A percentile compares a stretch with the other conserved stretches of the same genome.
Conservation (phyloP, 139 green algal species). For the Ettlia oleoabundans region DNA sequence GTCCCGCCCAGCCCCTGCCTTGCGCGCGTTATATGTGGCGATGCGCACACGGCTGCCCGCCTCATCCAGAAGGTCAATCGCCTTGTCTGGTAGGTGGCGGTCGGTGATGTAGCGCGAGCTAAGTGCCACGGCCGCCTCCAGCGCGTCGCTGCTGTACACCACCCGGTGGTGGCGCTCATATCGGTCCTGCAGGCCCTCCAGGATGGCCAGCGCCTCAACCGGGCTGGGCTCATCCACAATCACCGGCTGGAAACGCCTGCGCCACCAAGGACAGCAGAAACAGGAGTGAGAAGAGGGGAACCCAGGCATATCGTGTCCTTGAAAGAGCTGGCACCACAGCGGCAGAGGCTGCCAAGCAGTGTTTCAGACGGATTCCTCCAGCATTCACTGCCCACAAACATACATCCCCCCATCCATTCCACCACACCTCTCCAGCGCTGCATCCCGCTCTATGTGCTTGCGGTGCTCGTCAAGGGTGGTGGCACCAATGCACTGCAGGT, state of each 20-base stretch:
- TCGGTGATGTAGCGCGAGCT: constrained; percentile 83
- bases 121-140: constrained; percentile 65
- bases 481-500: constrained; percentile 86
- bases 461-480: constrained; percentile 87
- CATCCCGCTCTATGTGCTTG: constrained; percentile 96
- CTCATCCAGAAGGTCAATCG: constrained; percentile 99
- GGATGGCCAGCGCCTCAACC: constrained; percentile 80
- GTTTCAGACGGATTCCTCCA: no score
- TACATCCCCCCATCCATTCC: no score
- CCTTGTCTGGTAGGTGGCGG: constrained; percentile 95
- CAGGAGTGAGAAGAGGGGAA: no score
- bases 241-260: constrained; percentile 93
- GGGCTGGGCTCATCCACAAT: constrained; percentile 80
- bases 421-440: constrained; percentile 85
- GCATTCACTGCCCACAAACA: no score
- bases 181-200: constrained; percentile 71
- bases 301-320: no score
- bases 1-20: background rate
- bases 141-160: constrained; percentile 61
- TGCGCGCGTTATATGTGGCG: constrained; percentile 64
- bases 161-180: constrained; percentile 93
- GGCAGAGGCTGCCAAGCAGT: no score
- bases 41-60: constrained; percentile 91
- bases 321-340: no score
- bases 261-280: no score